These are phyloP conservation scores for Saturnispora ahearnii DNA, from an alignment of 805 yeast species.

Conservation along the genomic window DNA sequence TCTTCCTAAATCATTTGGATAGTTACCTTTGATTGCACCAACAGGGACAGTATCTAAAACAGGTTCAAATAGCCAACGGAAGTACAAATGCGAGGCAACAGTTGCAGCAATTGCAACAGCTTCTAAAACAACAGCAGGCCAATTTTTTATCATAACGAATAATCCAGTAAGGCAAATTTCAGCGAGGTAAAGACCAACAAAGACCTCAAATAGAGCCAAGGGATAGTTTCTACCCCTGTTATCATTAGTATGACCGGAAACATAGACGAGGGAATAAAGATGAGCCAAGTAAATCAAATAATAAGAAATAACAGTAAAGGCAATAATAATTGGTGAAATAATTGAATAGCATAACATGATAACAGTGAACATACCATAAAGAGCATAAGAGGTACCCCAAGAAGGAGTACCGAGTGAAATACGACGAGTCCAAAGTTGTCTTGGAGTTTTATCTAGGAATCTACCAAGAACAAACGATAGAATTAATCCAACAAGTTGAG, in stretches of 20 bases:
- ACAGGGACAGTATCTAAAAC: slow-evolving; percentile 62
- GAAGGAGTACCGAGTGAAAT: slow-evolving; percentile 55
- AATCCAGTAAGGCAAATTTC: slow-evolving; percentile 62
- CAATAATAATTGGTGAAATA: slow-evolving; percentile 65
- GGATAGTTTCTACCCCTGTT: slow-evolving; percentile 69
- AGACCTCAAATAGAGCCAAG: slow-evolving; percentile 59
- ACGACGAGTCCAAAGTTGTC: slow-evolving; percentile 80
- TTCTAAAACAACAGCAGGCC: slow-evolving; percentile 72
- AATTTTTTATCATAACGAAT: slow-evolving; percentile 67
- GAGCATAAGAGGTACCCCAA: slow-evolving; percentile 81
- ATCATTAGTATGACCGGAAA: slow-evolving; percentile 49
- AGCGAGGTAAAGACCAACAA: slow-evolving; percentile 62
- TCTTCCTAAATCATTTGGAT: slow-evolving; percentile 62
- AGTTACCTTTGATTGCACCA: slow-evolving; percentile 43
- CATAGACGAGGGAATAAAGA: slow-evolving; percentile 56
- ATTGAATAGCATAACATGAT: slow-evolving; percentile 69
- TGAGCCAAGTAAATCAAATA: slow-evolving; percentile 51
- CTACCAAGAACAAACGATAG: slow-evolving; percentile 63
- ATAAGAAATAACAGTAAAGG: slow-evolving; percentile 55
- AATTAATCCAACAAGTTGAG: slow-evolving; percentile 67
- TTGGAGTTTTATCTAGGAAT: slow-evolving; percentile 77
- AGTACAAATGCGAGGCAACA: slow-evolving; percentile 47
- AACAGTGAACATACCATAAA: slow-evolving; percentile 63
- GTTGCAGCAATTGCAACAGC: slow-evolving; percentile 51
- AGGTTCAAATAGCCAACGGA: slow-evolving; percentile 52